Evolutionary conservation across 2,329 filamentous ascomycete genomes (phyloP), one percentile per base, ranked within the genome.

Genomic region (Lachnellula arida): DNA sequence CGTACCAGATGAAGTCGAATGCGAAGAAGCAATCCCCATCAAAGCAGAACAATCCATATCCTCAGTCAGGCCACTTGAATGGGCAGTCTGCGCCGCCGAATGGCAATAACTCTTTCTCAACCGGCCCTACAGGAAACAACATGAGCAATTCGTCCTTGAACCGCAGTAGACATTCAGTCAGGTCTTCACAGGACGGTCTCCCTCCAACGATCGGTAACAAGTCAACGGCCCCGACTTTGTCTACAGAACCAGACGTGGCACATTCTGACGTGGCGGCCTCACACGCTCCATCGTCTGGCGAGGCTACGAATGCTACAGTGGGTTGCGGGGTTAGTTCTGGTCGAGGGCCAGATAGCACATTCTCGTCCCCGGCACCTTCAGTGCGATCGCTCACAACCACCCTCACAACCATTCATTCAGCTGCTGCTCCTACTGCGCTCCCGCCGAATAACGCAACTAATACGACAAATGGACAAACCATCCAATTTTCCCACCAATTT

Each of bases 331-430:
- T 88, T 53, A 75, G 74, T 4, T 82, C 81, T 49, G 81, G 85
- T 56, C 83, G 88, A 63, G 90, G 89, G 55, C 87, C 78, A 53
- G 82, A 85, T 71, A 87, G 84, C 75, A 91, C 88, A 39, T 93
- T 93, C 70, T 92, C 88, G 17, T 92, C 89, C 12, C 89, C 89
- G 1, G 87, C 89, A 35, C 89, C 89, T 25, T 93, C 89, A 7
- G 84, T 91, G 48, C 86, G 85, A 59, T 93, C 89, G 2, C 76
- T 95, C 53, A 89, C 89, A 1, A 94, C 89, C 0, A 94, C 89
- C 1, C 77, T 95, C 54, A 94, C 90, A 0, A 95, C 89, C 0
- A 91, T 95, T 57, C 89, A 93, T 67, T 93, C 89, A 1, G 81
- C 83, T 3, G 82, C 77, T 19, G 72, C 68, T 49, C 67, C 68